Percentiles rank a stretch among this genome's conserved stretches.
These are phyloP conservation scores for Cryptococcus neoformans DNA, from an alignment of 1,284 basidiomycete genomes.

Conservation along the genomic window DNA sequence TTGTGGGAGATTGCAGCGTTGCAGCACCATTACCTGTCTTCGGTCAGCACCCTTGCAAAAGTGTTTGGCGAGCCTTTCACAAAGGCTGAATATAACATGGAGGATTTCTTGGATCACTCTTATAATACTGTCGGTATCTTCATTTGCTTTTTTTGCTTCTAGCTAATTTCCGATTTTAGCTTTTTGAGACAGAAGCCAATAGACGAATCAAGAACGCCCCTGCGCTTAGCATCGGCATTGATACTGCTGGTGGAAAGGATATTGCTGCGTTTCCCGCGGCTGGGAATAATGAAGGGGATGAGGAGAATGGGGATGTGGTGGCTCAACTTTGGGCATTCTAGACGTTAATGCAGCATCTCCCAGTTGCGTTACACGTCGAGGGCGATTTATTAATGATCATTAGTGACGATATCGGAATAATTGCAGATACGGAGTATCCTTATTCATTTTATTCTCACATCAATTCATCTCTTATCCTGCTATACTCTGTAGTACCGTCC, in stretches of 20 bases:
- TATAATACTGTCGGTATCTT: constrained; percentile 72
- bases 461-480: too few relatives aligned
- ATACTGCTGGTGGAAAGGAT: constrained; percentile 10
- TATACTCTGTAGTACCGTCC: too few relatives aligned
- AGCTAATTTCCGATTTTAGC: constrained; percentile 50
- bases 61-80: constrained; percentile 92
- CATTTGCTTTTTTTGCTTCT: background rate
- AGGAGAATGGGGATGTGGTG: background rate
- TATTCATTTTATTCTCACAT: too few relatives aligned
- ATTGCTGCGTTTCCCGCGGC: background rate
- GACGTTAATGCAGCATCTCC: background rate
- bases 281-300: background rate
- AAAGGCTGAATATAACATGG: constrained; percentile 82
- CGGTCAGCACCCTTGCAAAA: constrained; percentile 76
- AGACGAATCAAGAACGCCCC: constrained; percentile 79
- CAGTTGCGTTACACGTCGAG: background rate
- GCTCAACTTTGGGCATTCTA: constrained; percentile 1
- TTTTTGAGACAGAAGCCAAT: constrained; percentile 82
- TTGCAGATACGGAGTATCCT: too few relatives aligned
- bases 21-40: constrained; percentile 76
- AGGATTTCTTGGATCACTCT: constrained; percentile 96
- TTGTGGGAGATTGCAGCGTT: constrained; percentile 89
- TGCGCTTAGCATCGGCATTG: constrained; percentile 52
- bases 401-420: too few relatives aligned
- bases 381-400: background rate